A percentile compares a stretch with the other conserved stretches of the same genome.
Conservation (phyloP, 345 rosid genomes). For the Reutealis trisperma region DNA sequence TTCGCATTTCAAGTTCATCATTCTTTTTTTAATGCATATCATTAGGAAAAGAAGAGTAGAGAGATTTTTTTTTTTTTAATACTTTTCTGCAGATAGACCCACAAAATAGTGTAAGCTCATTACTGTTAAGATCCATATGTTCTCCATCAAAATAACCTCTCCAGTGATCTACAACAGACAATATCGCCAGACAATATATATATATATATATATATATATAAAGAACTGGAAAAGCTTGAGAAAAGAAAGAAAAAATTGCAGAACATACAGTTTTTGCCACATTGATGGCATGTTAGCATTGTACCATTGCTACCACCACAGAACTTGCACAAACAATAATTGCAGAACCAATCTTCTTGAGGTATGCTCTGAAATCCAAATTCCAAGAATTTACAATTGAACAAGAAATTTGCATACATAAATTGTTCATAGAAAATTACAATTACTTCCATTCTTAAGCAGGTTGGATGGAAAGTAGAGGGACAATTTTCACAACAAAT, state of each 20-base stretch:
- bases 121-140: neutral
- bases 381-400: neutral
- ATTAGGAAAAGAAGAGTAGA: neutral
- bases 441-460: slow-evolving; percentile 30
- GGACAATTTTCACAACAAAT: slow-evolving; percentile 37
- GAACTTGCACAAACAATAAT: slow-evolving; percentile 27
- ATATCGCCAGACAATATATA: no score
- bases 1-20: neutral
- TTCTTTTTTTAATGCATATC: no score
- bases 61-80: neutral
- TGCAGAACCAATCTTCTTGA: slow-evolving; percentile 26
- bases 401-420: neutral
- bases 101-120: slow-evolving; percentile 7
- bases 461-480: slow-evolving; percentile 26
- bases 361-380: slow-evolving; percentile 27
- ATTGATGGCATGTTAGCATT: slow-evolving; percentile 15
- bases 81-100: slow-evolving; percentile 25
- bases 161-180: slow-evolving; percentile 20
- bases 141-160: neutral
- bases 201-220: no score
- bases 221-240: neutral
- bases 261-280: slow-evolving; percentile 27
- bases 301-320: neutral
- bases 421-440: neutral
- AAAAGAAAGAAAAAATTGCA: no score